phyloP scores from a whole-genome alignment of 345 rosid genomes.

The Sisymbrium altissimum region DNA sequence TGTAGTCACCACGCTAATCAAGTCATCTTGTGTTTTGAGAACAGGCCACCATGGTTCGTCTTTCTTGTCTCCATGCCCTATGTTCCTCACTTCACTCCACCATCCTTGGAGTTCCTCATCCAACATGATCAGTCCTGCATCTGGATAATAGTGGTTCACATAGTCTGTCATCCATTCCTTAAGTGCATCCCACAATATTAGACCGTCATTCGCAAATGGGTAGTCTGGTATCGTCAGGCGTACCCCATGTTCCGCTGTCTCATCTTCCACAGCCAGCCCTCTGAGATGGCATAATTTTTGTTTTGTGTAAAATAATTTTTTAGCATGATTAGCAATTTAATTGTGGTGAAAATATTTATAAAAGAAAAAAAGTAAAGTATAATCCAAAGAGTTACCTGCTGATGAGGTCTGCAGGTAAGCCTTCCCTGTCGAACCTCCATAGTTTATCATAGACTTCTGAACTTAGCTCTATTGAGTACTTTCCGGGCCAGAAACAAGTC shows the following conservation, averaged over 20 bases:
- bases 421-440: slow-evolving; percentile 37
- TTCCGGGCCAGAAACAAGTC: slow-evolving; percentile 52
- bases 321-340: neutral
- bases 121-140: neutral
- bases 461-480: slow-evolving; percentile 51
- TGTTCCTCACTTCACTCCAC: slow-evolving; percentile 32
- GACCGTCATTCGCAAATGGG: slow-evolving; percentile 35
- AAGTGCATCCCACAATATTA: slow-evolving; percentile 29
- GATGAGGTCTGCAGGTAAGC: slow-evolving; percentile 35
- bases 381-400: slow-evolving; percentile 3
- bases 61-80: slow-evolving; percentile 36
- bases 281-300: neutral
- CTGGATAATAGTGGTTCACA: slow-evolving; percentile 29
- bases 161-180: slow-evolving; percentile 37
- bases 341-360: neutral
- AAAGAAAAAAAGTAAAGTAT: too few relatives aligned
- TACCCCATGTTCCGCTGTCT: slow-evolving; percentile 23
- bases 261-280: slow-evolving; percentile 32
- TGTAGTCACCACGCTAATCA: slow-evolving; percentile 23
- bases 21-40: slow-evolving; percentile 29
- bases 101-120: slow-evolving; percentile 35
- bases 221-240: slow-evolving; percentile 30
- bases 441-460: slow-evolving; percentile 38
- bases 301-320: neutral
- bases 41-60: slow-evolving; percentile 39